These are phyloP conservation scores for Dictyostelium brefeldianum DNA, from an alignment of 78 protist species.

Conservation along the genomic window DNA sequence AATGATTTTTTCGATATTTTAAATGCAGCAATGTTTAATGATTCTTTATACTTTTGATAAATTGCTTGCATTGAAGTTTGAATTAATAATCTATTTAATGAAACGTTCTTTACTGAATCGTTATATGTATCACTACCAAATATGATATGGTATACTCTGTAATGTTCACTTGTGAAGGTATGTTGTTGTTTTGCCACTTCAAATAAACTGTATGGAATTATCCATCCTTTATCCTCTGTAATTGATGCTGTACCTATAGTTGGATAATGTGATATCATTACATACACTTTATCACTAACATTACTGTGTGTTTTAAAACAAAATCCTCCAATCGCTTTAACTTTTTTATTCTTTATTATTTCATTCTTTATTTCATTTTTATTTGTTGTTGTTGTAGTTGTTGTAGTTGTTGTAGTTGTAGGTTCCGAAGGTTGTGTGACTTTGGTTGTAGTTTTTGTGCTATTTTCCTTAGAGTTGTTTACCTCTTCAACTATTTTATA, in stretches of 20 bases:
- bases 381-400: not conserved
- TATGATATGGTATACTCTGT: constrained; percentile 46
- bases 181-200: not conserved
- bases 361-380: not conserved
- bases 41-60: constrained; percentile 15
- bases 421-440: not conserved
- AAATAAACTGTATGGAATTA: constrained; percentile 40
- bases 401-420: not conserved
- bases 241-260: constrained; percentile 19
- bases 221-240: constrained; percentile 38
- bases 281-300: constrained; percentile 20
- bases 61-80: constrained; percentile 52
- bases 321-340: constrained; percentile 3
- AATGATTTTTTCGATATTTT: constrained; percentile 43
- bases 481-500: constrained; percentile 2
- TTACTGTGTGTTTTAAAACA: constrained; percentile 54
- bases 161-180: not conserved
- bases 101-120: not conserved
- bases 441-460: not conserved
- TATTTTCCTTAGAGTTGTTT: not conserved
- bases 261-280: constrained; percentile 49
- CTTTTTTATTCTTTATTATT: constrained; percentile 15
- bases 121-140: constrained; percentile 51
- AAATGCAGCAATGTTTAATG: constrained; percentile 38
- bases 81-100: constrained; percentile 16